Base-by-base conservation (phyloP, 2,329 filamentous ascomycete genomes). In the Samsoniella hepiali region DNA sequence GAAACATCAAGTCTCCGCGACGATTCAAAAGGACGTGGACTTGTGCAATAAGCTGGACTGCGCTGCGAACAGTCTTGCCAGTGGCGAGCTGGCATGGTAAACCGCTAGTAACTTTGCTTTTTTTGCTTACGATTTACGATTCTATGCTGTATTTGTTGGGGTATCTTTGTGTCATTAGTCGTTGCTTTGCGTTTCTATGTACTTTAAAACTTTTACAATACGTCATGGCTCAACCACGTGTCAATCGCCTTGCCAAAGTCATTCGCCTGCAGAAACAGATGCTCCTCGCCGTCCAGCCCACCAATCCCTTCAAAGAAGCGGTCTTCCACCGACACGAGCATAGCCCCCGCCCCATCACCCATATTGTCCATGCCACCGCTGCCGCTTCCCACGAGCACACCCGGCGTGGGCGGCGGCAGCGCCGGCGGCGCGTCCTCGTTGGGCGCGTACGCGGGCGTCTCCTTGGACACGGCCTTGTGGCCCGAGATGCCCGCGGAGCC, bases 401-500 rank as follows among this genome's bases (percentile, higher is more conserved):
- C 40, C 22, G 22, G 22, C 22, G 22, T 22, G 22, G 22, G n/a
- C 38, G 22, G n/a, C 38, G 22, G n/a, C 56, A 34, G 36, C 47
- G 65, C 50, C 7, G 63, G 63, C 9, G 64, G 47, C 1, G 40
- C 55, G 3, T 67, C 65, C 5, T 72, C 70, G 29, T 75, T 70
- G 1, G 75, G 75, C 1, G 75, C 73, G 55, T 76, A 76, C 0
- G 70, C 72, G 0, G 73, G 72, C 17, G 69, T 70, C 22, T 77
- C 70, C 29, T 71, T 68, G 0, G 72, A 71, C n/a, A 76, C 75
- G 1, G 74, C 69, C 54, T 74, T 75, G 67, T 78, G 76, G 0
- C 73, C 74, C 3, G 73, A 74, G 6, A 78, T 75, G 2, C 75
- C 75, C 10, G 72, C 73, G 0, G 75, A 77, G 8, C 76, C 76